These are phyloP conservation scores for Hyphopichia burtonii DNA, from an alignment of 1,139 yeast genomes.

Conservation along the genomic window DNA sequence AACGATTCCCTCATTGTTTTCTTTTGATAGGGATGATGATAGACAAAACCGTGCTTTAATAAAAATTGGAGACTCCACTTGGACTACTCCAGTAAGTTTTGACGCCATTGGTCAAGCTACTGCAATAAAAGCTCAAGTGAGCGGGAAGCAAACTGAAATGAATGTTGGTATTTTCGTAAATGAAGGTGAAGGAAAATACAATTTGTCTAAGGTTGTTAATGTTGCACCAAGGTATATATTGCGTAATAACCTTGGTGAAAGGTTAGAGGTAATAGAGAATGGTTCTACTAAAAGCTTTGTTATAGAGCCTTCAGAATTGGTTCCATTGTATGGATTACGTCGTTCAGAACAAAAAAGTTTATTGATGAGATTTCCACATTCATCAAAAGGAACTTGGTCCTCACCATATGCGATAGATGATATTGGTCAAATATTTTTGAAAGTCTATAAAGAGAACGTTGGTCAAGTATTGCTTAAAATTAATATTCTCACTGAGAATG, in stretches of 20 bases:
- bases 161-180: slow-evolving; percentile 72
- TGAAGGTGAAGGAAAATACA: slow-evolving; percentile 89
- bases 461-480: slow-evolving; percentile 73
- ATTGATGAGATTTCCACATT: slow-evolving; percentile 56
- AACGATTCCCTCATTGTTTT: slow-evolving; percentile 73
- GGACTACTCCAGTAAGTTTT: slow-evolving; percentile 77
- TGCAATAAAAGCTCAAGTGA: slow-evolving; percentile 61
- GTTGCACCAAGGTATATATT: slow-evolving; percentile 82
- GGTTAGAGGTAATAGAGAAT: slow-evolving; percentile 65
- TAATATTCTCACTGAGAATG: slow-evolving; percentile 73
- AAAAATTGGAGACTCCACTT: slow-evolving; percentile 66
- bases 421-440: slow-evolving; percentile 76
- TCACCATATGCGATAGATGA: slow-evolving; percentile 85
- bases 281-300: slow-evolving; percentile 52
- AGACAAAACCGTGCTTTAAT: slow-evolving; percentile 70
- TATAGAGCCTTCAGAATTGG: slow-evolving; percentile 47
- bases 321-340: slow-evolving; percentile 69
- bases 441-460: slow-evolving; percentile 58
- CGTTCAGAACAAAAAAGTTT: slow-evolving; percentile 51
- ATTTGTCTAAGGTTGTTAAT: slow-evolving; percentile 72
- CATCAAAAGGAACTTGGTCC: slow-evolving; percentile 66
- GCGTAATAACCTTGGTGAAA: slow-evolving; percentile 57
- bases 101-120: slow-evolving; percentile 87
- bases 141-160: slow-evolving; percentile 62
- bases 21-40: slow-evolving; percentile 63